Evolutionary conservation across 1,284 basidiomycete species (phyloP).

Genomic region (Pterulicium gracile): DNA sequence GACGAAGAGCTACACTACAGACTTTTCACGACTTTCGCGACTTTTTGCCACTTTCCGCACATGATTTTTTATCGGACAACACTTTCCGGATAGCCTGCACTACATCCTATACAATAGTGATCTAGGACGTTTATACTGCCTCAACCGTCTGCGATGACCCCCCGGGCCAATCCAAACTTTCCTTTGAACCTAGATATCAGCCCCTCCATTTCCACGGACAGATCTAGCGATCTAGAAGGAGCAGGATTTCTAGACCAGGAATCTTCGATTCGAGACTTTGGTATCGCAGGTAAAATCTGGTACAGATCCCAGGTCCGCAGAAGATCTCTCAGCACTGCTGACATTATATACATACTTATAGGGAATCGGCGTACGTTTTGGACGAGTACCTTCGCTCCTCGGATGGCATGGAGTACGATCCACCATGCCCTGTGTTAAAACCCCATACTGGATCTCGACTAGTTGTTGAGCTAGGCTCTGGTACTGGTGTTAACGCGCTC

Average conservation of each 20-base stretch:
- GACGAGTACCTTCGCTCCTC: constrained; percentile 39
- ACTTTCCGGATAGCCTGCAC: not conserved
- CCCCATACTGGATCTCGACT: constrained; percentile 11
- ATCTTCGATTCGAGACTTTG: not conserved
- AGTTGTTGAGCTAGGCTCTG: constrained; percentile 63
- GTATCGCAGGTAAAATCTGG: not conserved
- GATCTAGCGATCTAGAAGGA: not conserved
- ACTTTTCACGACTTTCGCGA: not conserved
- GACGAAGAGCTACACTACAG: not conserved
- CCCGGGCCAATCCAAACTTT: constrained; percentile 5
- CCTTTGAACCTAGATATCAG: not conserved
- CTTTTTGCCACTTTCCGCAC: not conserved
- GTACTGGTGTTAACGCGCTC: constrained; percentile 54
- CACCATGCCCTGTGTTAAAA: constrained; percentile 28
- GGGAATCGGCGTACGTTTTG: constrained; percentile 67
- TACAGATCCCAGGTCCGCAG: not conserved
- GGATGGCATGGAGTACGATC: constrained; percentile 39
- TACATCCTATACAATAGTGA: no score
- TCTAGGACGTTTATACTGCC: no score
- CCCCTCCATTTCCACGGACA: not conserved
- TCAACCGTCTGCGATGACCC: no score
- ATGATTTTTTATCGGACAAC: not conserved
- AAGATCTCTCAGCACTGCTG: not conserved
- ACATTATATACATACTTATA: constrained; percentile 19
- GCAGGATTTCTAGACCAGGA: not conserved